phyloP scores from a whole-genome alignment of 1,284 basidiomycete species.

The Apiotrichum mycotoxinovorans region DNA sequence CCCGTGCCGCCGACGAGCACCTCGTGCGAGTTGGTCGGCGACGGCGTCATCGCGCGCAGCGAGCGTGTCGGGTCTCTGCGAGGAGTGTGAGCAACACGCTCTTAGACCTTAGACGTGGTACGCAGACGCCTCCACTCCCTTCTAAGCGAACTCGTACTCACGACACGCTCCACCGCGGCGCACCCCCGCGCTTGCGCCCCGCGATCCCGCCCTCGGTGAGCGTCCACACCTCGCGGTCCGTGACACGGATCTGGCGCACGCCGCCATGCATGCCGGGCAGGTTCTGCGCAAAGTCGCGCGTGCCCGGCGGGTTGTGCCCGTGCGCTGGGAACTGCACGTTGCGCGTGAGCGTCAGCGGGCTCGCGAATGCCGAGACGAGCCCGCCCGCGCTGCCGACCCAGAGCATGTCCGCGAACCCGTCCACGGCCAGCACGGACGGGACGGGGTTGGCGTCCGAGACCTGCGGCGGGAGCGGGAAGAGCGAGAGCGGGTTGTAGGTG shows the following conservation, averaged over 20 bases:
- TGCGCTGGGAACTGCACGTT: conserved; percentile 66
- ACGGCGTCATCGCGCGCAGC: conserved; percentile 48
- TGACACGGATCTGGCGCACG: conserved; percentile 68
- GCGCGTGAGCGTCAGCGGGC: conserved; percentile 53
- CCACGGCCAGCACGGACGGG: conserved; percentile 71
- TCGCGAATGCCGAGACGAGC: conserved; percentile 68
- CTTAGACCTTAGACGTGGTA: background rate
- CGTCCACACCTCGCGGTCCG: conserved; percentile 65
- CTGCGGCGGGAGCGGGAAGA: conserved; percentile 43
- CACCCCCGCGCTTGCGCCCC: conserved; percentile 48
- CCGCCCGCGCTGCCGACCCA: conserved; percentile 81
- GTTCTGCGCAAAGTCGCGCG: conserved; percentile 32
- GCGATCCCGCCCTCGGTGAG: conserved; percentile 48
- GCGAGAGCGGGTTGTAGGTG: conserved; percentile 45
- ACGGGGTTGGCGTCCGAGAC: conserved; percentile 39
- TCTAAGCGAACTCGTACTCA: conserved; percentile 16
- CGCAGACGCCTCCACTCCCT: no score
- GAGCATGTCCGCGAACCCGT: conserved; percentile 81
- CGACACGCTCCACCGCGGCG: conserved; percentile 46
- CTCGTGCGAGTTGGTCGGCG: conserved; percentile 52
- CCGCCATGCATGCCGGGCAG: conserved; percentile 15
- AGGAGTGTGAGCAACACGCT: no score
- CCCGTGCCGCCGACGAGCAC: conserved; percentile 61
- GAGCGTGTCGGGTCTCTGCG: conserved; percentile 37
- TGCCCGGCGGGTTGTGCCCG: conserved; percentile 51